A percentile compares a stretch with the other conserved stretches of the same genome.
phyloP scores from a whole-genome alignment of 73 alveolate genomes.

The Paramecium bursaria region DNA sequence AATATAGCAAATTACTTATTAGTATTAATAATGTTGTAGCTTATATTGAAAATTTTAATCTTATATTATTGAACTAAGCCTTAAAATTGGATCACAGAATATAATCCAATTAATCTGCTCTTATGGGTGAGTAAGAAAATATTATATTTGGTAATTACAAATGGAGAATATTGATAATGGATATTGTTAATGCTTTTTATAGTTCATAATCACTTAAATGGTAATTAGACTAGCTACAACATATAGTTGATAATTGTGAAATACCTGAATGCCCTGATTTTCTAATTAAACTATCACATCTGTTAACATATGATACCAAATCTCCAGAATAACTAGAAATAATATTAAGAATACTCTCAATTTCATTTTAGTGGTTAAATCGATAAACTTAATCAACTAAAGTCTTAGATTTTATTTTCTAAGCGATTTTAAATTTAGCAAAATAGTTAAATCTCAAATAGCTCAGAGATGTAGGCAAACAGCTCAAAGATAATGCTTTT shows the following conservation, averaged over 20 bases:
- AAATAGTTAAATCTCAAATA: neutral
- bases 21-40: neutral
- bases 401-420: too few species aligned
- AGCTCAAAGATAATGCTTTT: neutral
- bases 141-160: constrained; percentile 21
- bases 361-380: constrained; percentile 4
- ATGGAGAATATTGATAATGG: constrained; percentile 23
- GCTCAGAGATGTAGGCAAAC: constrained; percentile 49
- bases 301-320: too few species aligned
- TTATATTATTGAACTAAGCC: too few species aligned
- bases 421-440: neutral
- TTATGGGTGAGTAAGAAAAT: neutral
- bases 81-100: neutral
- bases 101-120: neutral
- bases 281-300: too few species aligned
- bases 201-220: neutral
- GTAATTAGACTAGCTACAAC: too few species aligned
- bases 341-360: neutral
- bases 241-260: too few species aligned
- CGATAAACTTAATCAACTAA: too few species aligned
- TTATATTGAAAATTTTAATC: constrained; percentile 8
- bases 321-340: neutral
- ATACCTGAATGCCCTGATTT: too few species aligned
- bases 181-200: neutral
- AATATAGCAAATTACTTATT: neutral